phyloP scores from a whole-genome alignment of 2,329 filamentous ascomycete species.

The Aspergillus persii region DNA sequence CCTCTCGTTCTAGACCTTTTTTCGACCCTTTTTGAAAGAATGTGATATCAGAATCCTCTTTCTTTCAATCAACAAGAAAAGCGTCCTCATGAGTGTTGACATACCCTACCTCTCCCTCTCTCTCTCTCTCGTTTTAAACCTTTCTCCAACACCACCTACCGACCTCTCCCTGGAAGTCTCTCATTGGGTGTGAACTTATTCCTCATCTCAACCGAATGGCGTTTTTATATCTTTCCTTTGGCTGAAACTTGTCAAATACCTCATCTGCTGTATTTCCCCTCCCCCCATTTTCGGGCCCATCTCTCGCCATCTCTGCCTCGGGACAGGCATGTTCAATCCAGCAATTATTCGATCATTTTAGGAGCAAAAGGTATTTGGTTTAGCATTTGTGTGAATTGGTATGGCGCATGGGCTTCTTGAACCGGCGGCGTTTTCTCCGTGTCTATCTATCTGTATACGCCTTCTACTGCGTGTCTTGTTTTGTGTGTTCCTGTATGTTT shows the following conservation, averaged over 20 bases:
- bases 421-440: background rate
- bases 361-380: conserved; percentile 1
- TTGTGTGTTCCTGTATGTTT: background rate
- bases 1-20: background rate
- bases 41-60: background rate
- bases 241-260: conserved; percentile 3
- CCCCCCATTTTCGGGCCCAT: conserved; percentile 4
- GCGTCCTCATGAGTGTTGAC: background rate
- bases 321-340: conserved; percentile 6
- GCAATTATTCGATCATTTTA: background rate
- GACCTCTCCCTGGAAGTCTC: background rate
- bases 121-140: no score
- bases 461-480: background rate
- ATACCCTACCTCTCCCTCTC: background rate
- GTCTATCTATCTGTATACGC: no score
- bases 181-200: background rate
- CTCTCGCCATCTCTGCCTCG: conserved; percentile 3
- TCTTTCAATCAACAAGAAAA: background rate
- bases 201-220: background rate
- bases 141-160: background rate
- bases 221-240: background rate
- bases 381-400: background rate
- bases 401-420: background rate
- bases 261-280: conserved; percentile 8
- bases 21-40: background rate